phyloP scores from a whole-genome alignment of 139 green algal genomes.

The Micractinium conductrix region DNA sequence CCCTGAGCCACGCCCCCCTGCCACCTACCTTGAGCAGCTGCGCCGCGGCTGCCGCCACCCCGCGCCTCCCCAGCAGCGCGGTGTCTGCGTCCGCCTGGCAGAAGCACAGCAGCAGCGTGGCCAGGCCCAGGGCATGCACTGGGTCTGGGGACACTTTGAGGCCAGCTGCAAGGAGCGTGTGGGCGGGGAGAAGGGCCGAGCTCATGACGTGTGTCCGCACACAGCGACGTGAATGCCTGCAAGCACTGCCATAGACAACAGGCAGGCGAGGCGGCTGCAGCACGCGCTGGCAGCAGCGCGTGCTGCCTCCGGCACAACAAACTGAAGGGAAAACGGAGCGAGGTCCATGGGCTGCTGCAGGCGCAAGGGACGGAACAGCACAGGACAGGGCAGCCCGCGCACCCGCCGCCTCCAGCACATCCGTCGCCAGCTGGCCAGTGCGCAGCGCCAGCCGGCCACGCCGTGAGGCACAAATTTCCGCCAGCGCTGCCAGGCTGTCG shows the following conservation, averaged over 20 bases:
- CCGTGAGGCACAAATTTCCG: conserved; percentile 30
- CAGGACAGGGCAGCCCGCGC: not conserved
- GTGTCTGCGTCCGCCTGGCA: conserved; percentile 35
- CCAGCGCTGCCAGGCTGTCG: conserved; percentile 26
- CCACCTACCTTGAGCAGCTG: conserved; percentile 14
- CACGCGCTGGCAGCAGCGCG: not conserved
- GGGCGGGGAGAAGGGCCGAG: not conserved
- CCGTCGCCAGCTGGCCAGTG: conserved; percentile 5
- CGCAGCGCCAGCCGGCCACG: conserved; percentile 30
- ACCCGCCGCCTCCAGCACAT: conserved; percentile 39
- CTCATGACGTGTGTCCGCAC: not conserved
- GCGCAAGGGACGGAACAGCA: not conserved
- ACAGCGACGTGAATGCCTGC: not conserved
- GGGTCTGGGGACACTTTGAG: conserved; percentile 22
- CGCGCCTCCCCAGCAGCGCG: conserved; percentile 17
- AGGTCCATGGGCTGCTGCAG: too few species aligned
- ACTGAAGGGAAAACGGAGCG: too few species aligned
- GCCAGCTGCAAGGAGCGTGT: not conserved
- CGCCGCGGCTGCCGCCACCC: conserved; percentile 5
- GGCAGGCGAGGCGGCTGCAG: too few species aligned
- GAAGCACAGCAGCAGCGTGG: conserved; percentile 43
- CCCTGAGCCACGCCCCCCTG: not conserved
- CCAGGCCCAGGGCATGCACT: conserved; percentile 40
- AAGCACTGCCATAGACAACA: too few species aligned
- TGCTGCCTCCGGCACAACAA: not conserved